Evolutionary conservation across 495 filamentous ascomycete genomes (phyloP), one percentile per base, ranked within the genome.

Genomic region (Podospora pseudopauciseta): DNA sequence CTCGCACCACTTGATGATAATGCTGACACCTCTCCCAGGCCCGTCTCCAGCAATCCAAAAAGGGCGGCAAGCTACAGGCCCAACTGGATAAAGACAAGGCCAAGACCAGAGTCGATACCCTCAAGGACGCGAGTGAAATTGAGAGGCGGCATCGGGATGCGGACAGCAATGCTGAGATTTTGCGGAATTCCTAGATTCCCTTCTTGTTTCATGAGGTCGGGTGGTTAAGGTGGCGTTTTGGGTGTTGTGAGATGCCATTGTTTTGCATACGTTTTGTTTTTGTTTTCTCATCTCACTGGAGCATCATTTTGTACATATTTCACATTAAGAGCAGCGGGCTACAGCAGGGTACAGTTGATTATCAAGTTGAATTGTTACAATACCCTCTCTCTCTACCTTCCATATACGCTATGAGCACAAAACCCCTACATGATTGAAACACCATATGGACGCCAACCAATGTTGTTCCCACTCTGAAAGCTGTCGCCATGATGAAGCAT

Each of bases 51-150:
- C 71, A 77, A 19, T 44, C 67, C 63, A 66, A 80, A 75, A 68
- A 74, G 70, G 75, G 85, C 73, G 86, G 90, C 3, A 89, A 90
- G 71, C 77, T 71, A 23, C 27, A 66, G 15, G 26, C 66, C 3
- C 20, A 66, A 59, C 64, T 93, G 39, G 81, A 83, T 60, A 78
- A 81, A 27, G 85, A 91, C 70, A 74, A 92, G 20, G 87, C 84
- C 32, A 86, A 89, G 79, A 90, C 87, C 2, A 80, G 86, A 54
- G 75, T 79, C 3, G 86, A 88, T 65, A 88, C 86, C 3, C 78
- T 91, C 54, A 80, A 80, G 54, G 82, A 86, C 64, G 81, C 80
- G 7, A 89, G 87, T 78, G 78, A 76, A 62, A 80, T 81, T 28
- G 87, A 90, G 75, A 78, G 84, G 67, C 79, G 81, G 32, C 80